These are phyloP conservation scores for Penicillium sp. DNA, from an alignment of 2,329 filamentous ascomycete genomes.

Conservation along the genomic window DNA sequence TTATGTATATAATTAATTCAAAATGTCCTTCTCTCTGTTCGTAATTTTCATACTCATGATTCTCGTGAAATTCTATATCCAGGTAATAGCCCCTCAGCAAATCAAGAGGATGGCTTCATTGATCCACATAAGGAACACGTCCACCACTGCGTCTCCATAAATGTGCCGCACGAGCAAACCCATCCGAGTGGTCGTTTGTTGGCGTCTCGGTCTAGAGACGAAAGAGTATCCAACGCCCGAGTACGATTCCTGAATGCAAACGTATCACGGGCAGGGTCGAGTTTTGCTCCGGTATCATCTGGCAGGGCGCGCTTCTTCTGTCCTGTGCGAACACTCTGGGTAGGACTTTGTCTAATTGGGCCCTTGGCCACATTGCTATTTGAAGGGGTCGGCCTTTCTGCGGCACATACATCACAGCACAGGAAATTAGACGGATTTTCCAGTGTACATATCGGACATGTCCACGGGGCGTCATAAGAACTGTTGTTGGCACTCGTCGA, in stretches of 20 bases:
- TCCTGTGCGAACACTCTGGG: slow-evolving; percentile 1
- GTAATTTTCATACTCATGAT: too few species aligned
- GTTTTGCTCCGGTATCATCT: slow-evolving; percentile 4
- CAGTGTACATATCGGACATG: slow-evolving; percentile 62
- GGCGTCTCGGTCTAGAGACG: slow-evolving; percentile 41
- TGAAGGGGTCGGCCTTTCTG: slow-evolving; percentile 50
- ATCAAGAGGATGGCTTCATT: slow-evolving; percentile 56
- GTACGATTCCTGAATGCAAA: slow-evolving; percentile 31
- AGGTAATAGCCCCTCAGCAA: neutral
- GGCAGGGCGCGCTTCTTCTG: slow-evolving; percentile 24
- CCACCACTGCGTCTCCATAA: slow-evolving; percentile 67
- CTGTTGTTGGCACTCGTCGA: slow-evolving; percentile 20
- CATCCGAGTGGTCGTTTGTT: slow-evolving; percentile 55
- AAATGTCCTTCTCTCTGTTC: too few species aligned
- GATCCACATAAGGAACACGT: slow-evolving; percentile 60
- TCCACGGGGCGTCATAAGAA: slow-evolving; percentile 51
- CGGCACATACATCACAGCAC: slow-evolving; percentile 60
- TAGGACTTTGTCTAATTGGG: neutral
- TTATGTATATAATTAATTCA: too few species aligned
- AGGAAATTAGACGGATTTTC: slow-evolving; percentile 61
- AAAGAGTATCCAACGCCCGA: slow-evolving; percentile 38
- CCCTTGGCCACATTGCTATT: slow-evolving; percentile 13
- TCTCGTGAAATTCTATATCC: too few species aligned
- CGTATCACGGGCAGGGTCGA: slow-evolving; percentile 12
- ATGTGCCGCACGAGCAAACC: slow-evolving; percentile 61